Base-by-base conservation (phyloP, 768 basidiomycete genomes). In the Lactarius akahatsu region DNA sequence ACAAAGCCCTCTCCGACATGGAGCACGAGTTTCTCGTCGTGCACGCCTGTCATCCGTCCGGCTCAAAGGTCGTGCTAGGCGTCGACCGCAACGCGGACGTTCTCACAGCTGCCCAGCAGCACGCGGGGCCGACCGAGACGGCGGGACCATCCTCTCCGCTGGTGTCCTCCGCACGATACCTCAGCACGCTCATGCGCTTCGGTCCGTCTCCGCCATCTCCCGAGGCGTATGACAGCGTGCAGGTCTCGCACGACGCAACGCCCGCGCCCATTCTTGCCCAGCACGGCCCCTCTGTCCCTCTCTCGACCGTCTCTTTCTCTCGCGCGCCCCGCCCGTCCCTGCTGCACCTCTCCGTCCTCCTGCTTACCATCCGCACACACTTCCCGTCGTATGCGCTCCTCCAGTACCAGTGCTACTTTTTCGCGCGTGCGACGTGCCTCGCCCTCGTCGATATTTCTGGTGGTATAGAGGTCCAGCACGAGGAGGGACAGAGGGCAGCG, bases 21-120 rank as follows among this genome's bases (percentile, higher is more conserved):
- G 70, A 71, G 26, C 70, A 71, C 65, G 70, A 71, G 50, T 66
- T 63, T 38, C 70, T 71, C 52, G 16, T 71, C 57, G 47, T 71
- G 18, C 32, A 65, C 47, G 65, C 57, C 8, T 23, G 23, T 2
- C 62, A 65, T 30, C 65, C 68, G 2, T 66, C 62, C n/a, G 68
- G 68, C 28, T 34, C 65, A n/a, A 57, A 57, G 30, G 41, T 69
- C 57, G 61, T 69, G 5, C 62, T 71, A 11, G 65, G 69, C 45
- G 57, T 71, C 47, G 70, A 71, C 62, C 70, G 70, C 36, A 71
- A 71, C n/a, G 70, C 62, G 2, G 59, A 63, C 23, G 59, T 20
- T 5, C 34, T 62, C 45, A 9, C 38, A 7, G 23, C 56, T 6
- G 8, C 61, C 26, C 28, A 40, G n/a, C 52, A 59, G 62, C 57